Percentiles rank a stretch among this genome's conserved stretches.
Conservation (phyloP, 768 basidiomycete species). For the Boletus edulis region DNA sequence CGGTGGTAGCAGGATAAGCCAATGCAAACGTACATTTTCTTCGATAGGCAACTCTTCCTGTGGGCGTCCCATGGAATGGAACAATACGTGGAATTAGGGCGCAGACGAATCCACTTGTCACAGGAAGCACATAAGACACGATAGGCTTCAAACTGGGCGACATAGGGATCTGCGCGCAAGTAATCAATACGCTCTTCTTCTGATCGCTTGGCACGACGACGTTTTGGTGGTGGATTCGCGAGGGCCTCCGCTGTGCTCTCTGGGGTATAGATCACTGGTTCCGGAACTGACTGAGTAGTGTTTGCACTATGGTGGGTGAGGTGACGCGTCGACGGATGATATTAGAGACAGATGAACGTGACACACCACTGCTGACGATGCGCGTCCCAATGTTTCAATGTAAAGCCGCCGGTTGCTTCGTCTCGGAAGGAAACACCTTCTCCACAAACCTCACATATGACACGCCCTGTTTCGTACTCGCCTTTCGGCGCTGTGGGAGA, state of each 20-base stretch:
- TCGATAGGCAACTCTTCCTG: slow-evolving; percentile 76
- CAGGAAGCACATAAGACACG: slow-evolving; percentile 76
- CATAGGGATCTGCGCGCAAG: slow-evolving; percentile 65
- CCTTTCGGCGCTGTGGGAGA: slow-evolving; percentile 29
- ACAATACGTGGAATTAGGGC: slow-evolving; percentile 84
- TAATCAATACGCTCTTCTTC: slow-evolving; percentile 78
- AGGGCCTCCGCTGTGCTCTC: slow-evolving; percentile 40
- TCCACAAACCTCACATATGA: slow-evolving; percentile 65
- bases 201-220: slow-evolving; percentile 71
- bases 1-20: slow-evolving; percentile 1
- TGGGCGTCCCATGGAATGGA: slow-evolving; percentile 90
- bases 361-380: slow-evolving; percentile 61
- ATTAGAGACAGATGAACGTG: slow-evolving; percentile 1
- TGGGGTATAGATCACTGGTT: slow-evolving; percentile 43
- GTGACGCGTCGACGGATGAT: slow-evolving; percentile 5
- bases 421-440: slow-evolving; percentile 65
- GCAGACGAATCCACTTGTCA: slow-evolving; percentile 84
- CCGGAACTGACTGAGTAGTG: slow-evolving; percentile 31
- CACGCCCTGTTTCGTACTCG: slow-evolving; percentile 66
- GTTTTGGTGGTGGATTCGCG: slow-evolving; percentile 54
- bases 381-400: slow-evolving; percentile 66
- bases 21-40: slow-evolving; percentile 56
- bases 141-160: slow-evolving; percentile 79
- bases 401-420: slow-evolving; percentile 59
- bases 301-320: slow-evolving; percentile 22